Evolutionary conservation across 805 yeast genomes (phyloP).

Genomic region (Cyberlindnera euphorbiiphila): DNA sequence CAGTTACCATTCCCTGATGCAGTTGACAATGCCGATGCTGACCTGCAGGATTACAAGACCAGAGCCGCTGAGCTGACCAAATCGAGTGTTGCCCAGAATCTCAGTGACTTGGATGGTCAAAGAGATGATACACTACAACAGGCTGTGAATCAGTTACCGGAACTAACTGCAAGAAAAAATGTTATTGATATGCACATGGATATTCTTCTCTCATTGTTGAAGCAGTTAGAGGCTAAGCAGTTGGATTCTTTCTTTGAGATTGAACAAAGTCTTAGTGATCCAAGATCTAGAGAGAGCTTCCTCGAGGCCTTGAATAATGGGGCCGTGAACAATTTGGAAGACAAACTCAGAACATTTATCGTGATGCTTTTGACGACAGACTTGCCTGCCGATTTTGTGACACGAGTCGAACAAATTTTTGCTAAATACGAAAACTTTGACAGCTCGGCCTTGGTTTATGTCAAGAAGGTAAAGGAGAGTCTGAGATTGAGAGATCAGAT

Average conservation of each 20-base stretch:
- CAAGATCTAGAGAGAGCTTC: conserved; percentile 51
- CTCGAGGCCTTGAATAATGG: conserved; percentile 49
- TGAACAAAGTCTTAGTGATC: conserved; percentile 74
- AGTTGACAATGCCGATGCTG: conserved; percentile 93
- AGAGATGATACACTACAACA: conserved; percentile 60
- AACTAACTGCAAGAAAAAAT: conserved; percentile 80
- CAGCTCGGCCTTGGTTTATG: conserved; percentile 62
- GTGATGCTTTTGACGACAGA: conserved; percentile 62
- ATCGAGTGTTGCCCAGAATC: conserved; percentile 62
- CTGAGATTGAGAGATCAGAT: conserved; percentile 49
- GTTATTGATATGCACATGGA: conserved; percentile 97
- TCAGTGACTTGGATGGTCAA: conserved; percentile 67
- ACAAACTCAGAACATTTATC: conserved; percentile 84
- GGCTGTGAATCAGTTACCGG: conserved; percentile 91
- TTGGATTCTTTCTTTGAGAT: conserved; percentile 91
- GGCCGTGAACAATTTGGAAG: conserved; percentile 61
- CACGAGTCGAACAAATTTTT: conserved; percentile 63
- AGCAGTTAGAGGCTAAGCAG: conserved; percentile 79
- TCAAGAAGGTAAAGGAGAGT: conserved; percentile 77
- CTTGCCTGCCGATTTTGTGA: conserved; percentile 45
- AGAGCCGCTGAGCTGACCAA: conserved; percentile 86
- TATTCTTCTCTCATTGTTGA: conserved; percentile 77
- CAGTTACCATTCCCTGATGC: conserved; percentile 96
- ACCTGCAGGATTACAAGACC: conserved; percentile 71
- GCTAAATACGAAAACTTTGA: conserved; percentile 52